These are phyloP conservation scores for Prinsepia uniflora DNA, from an alignment of 306 rosid genomes.

Conservation along the genomic window DNA sequence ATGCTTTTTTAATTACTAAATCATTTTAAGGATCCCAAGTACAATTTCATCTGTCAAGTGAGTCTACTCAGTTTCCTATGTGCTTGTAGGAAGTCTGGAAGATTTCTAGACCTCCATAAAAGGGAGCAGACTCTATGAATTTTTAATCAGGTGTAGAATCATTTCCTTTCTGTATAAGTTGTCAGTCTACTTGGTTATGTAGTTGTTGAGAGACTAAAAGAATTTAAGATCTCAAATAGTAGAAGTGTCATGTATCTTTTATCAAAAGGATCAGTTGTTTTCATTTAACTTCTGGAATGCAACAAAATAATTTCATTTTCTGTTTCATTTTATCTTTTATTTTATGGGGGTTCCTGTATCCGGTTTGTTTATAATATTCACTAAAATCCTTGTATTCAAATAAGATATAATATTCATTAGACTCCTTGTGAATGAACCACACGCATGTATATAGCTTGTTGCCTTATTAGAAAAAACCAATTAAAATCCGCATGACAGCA, in stretches of 20 bases:
- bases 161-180: not conserved
- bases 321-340: not conserved
- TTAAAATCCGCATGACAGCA: not conserved
- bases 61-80: not conserved
- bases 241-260: not conserved
- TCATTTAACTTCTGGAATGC: not conserved
- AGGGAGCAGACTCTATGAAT: not conserved
- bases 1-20: not conserved
- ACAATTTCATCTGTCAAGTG: not conserved
- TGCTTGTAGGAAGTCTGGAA: not conserved
- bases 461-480: not conserved
- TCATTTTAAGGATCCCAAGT: not conserved
- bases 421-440: slow-evolving; percentile 4
- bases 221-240: not conserved
- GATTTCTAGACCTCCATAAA: slow-evolving; percentile 4
- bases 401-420: not conserved
- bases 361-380: not conserved
- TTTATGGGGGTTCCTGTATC: not conserved
- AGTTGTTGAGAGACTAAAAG: not conserved
- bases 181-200: not conserved
- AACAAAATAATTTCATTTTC: not conserved
- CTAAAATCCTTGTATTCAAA: not conserved
- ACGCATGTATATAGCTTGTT: not conserved
- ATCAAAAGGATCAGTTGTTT: not conserved
- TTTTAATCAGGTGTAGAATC: not conserved